These are phyloP conservation scores for Coemansia sp. DNA, from an alignment of 192 early-diverging fungal species.

Conservation along the genomic window DNA sequence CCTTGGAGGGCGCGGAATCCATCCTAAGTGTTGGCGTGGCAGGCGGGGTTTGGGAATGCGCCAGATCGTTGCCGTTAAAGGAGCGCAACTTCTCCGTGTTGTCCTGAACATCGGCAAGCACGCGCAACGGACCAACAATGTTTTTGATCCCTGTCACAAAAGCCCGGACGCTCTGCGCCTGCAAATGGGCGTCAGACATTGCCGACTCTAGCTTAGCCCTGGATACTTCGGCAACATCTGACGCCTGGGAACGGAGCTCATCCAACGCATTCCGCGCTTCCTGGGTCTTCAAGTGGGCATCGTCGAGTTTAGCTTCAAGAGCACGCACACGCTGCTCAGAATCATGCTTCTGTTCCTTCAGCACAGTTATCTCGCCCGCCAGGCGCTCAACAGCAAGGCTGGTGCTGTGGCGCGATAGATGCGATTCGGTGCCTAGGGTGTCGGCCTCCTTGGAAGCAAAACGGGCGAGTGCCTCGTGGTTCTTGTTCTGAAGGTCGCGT, in stretches of 20 bases:
- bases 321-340: conserved; percentile 18
- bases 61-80: background rate
- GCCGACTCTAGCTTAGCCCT: conserved; percentile 10
- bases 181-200: conserved; percentile 10
- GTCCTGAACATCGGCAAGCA: conserved; percentile 19
- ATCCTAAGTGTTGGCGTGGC: conserved; percentile 33
- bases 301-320: conserved; percentile 38
- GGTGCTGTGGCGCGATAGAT: conserved; percentile 43
- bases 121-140: conserved; percentile 31
- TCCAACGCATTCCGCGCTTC: conserved; percentile 26
- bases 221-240: conserved; percentile 20
- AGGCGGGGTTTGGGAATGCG: conserved; percentile 27
- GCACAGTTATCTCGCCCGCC: conserved; percentile 43
- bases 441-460: conserved; percentile 18
- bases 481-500: conserved; percentile 31
- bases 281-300: conserved; percentile 28
- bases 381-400: conserved; percentile 40
- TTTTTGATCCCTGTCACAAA: conserved; percentile 18
- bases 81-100: conserved; percentile 30
- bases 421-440: conserved; percentile 18
- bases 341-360: conserved; percentile 37
- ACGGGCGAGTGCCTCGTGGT: conserved; percentile 31
- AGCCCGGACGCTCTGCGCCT: conserved; percentile 19
- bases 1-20: background rate
- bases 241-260: conserved; percentile 13